A percentile compares a stretch with the other conserved stretches of the same genome.
phyloP scores from a whole-genome alignment of 805 yeast genomes.

The Komagataella mondaviorum region DNA sequence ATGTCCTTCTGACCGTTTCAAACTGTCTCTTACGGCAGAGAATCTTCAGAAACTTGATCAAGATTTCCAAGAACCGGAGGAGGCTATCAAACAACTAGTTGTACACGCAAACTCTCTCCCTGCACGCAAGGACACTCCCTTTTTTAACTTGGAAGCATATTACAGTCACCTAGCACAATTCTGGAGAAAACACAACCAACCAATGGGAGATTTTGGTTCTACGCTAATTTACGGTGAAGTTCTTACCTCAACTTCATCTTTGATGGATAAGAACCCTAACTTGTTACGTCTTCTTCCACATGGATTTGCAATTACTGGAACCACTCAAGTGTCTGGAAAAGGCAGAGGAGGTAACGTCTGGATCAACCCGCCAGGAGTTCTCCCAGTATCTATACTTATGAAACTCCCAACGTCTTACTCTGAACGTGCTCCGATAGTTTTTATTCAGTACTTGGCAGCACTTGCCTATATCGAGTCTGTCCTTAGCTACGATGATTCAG shows the following conservation, averaged over 20 bases:
- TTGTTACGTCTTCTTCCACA: slow-evolving; percentile 49
- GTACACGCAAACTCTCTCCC: slow-evolving; percentile 32
- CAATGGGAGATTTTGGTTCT: slow-evolving; percentile 38
- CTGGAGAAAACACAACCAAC: slow-evolving; percentile 16
- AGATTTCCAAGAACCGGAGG: slow-evolving; percentile 37
- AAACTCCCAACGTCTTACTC: slow-evolving; percentile 35
- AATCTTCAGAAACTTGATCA: slow-evolving; percentile 13
- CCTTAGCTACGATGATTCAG: slow-evolving; percentile 29
- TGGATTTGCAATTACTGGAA: slow-evolving; percentile 60
- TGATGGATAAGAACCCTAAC: slow-evolving; percentile 60
- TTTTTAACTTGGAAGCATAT: slow-evolving; percentile 52
- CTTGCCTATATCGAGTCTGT: slow-evolving; percentile 77
- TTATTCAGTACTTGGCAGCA: slow-evolving; percentile 75
- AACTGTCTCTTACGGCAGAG: slow-evolving; percentile 26
- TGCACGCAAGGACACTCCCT: slow-evolving; percentile 44
- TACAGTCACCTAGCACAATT: slow-evolving; percentile 26
- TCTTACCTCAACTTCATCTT: slow-evolving; percentile 72
- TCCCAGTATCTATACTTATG: slow-evolving; percentile 67
- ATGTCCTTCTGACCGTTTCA: slow-evolving; percentile 45
- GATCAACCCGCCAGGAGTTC: slow-evolving; percentile 89
- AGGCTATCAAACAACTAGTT: slow-evolving; percentile 41
- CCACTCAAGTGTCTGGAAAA: slow-evolving; percentile 78
- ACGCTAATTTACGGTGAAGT: slow-evolving; percentile 72
- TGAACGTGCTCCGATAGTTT: slow-evolving; percentile 46
- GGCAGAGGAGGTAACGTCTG: slow-evolving; percentile 94